Percentiles rank a stretch among this genome's conserved stretches.
phyloP scores from a whole-genome alignment of 129 eudicot genomes.

The Flaveria trinervia region DNA sequence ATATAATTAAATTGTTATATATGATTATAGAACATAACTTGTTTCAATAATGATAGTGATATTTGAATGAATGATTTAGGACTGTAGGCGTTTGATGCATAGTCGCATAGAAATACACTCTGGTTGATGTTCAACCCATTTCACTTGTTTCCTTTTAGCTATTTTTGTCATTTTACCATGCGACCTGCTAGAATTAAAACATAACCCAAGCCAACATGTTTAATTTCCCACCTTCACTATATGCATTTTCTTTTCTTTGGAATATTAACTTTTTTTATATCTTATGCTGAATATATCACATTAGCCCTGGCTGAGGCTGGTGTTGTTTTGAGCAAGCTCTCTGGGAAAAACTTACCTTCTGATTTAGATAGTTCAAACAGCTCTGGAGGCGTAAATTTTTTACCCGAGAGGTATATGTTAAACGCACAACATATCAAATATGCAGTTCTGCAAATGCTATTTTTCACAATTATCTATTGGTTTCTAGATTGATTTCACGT shows the following conservation, averaged over 20 bases:
- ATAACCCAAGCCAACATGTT: not conserved
- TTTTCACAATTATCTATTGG: conserved; percentile 6
- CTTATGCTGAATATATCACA: conserved; percentile 24
- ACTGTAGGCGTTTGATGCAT: not conserved
- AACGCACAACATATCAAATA: not conserved
- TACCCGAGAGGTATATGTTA: conserved; percentile 79
- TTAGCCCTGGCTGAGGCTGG: conserved; percentile 96
- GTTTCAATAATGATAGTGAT: not conserved
- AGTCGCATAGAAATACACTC: not conserved
- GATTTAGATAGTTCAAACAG: conserved; percentile 30
- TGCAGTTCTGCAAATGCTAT: not conserved
- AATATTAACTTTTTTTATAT: not conserved
- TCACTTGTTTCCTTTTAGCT: not conserved
- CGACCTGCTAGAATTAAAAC: not conserved
- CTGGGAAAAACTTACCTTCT: conserved; percentile 27
- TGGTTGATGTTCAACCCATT: not conserved
- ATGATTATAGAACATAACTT: not conserved
- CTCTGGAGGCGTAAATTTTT: conserved; percentile 44
- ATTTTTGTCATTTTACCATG: not conserved
- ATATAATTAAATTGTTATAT: not conserved
- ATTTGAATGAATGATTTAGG: not conserved
- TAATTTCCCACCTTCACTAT: not conserved
- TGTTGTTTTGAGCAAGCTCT: conserved; percentile 68
- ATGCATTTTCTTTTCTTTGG: not conserved
- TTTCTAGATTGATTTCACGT: conserved; percentile 66